Percentiles rank a stretch among this genome's conserved stretches.
Evolutionary conservation across 768 basidiomycete species (phyloP).

Genomic region (Tylopilus subfusipes): DNA sequence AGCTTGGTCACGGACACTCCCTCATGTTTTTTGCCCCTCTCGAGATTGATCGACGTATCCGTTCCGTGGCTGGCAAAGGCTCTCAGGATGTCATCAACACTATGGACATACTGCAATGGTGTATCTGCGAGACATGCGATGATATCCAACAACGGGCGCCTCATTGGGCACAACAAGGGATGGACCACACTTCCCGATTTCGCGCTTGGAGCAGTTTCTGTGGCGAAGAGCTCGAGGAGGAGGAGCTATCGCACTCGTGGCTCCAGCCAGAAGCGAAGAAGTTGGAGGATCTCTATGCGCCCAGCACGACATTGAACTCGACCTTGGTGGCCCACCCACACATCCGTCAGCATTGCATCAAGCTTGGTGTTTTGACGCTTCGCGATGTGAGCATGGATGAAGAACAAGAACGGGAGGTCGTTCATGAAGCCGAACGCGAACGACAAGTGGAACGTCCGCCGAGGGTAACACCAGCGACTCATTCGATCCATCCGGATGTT

Average conservation of each 20-base stretch:
- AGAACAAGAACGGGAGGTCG: slow-evolving; percentile 50
- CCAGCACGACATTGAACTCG: not conserved
- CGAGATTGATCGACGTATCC: slow-evolving; percentile 38
- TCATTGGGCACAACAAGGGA: slow-evolving; percentile 42
- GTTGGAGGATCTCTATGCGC: slow-evolving; percentile 36
- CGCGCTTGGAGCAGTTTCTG: slow-evolving; percentile 16
- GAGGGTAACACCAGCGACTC: slow-evolving; percentile 17
- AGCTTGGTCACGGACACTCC: slow-evolving; percentile 43
- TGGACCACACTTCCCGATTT: slow-evolving; percentile 17
- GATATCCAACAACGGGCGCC: slow-evolving; percentile 39
- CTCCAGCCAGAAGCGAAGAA: slow-evolving; percentile 38
- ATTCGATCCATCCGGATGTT: slow-evolving; percentile 23
- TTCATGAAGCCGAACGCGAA: slow-evolving; percentile 43
- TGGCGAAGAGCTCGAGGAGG: not conserved
- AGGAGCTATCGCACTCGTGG: slow-evolving; percentile 30
- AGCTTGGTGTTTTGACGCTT: slow-evolving; percentile 15
- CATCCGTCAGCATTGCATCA: slow-evolving; percentile 13
- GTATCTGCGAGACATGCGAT: slow-evolving; percentile 41
- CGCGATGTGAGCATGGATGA: slow-evolving; percentile 35
- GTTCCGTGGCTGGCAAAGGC: slow-evolving; percentile 17
- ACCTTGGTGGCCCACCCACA: not conserved
- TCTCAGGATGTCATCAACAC: slow-evolving; percentile 7
- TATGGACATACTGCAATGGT: slow-evolving; percentile 44
- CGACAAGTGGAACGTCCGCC: slow-evolving; percentile 37
- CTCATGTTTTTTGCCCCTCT: slow-evolving; percentile 43